These are phyloP conservation scores for Ustilaginoidea virens DNA, from an alignment of 2,329 filamentous ascomycete genomes.

Conservation along the genomic window DNA sequence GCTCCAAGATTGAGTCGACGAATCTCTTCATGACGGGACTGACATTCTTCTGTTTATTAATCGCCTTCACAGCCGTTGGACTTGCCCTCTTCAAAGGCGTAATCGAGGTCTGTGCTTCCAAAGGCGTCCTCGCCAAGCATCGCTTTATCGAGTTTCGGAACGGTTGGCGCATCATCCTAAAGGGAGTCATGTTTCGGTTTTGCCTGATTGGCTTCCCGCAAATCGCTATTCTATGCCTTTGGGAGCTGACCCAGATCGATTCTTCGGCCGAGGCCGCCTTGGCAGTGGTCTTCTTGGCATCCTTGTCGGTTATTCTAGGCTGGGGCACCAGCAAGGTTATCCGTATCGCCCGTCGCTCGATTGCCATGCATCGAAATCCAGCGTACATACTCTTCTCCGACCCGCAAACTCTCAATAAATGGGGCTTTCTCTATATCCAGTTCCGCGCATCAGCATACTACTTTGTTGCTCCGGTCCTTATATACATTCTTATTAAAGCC, in stretches of 20 bases:
- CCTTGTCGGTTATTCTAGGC: constrained; percentile 57
- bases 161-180: constrained; percentile 79
- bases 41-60: constrained; percentile 74
- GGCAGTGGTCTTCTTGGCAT: constrained; percentile 73
- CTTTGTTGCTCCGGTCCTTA: constrained; percentile 68
- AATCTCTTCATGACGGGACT: constrained; percentile 89
- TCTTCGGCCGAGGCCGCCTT: constrained; percentile 77
- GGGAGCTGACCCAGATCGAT: constrained; percentile 78
- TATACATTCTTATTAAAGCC: constrained; percentile 70
- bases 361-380: constrained; percentile 48
- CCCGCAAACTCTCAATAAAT: constrained; percentile 80
- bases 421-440: constrained; percentile 93
- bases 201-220: constrained; percentile 83
- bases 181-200: constrained; percentile 83
- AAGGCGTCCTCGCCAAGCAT: constrained; percentile 63
- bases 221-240: constrained; percentile 77
- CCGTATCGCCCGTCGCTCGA: constrained; percentile 66
- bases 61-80: constrained; percentile 54
- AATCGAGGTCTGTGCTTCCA: constrained; percentile 60
- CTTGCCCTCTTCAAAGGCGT: constrained; percentile 67
- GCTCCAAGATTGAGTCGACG: constrained; percentile 66
- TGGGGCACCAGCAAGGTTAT: constrained; percentile 87
- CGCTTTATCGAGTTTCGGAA: constrained; percentile 88
- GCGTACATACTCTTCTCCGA: constrained; percentile 94
- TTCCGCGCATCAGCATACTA: constrained; percentile 92